phyloP scores from a whole-genome alignment of 2,329 filamentous ascomycete genomes.

The Penicillium rolfsii region DNA sequence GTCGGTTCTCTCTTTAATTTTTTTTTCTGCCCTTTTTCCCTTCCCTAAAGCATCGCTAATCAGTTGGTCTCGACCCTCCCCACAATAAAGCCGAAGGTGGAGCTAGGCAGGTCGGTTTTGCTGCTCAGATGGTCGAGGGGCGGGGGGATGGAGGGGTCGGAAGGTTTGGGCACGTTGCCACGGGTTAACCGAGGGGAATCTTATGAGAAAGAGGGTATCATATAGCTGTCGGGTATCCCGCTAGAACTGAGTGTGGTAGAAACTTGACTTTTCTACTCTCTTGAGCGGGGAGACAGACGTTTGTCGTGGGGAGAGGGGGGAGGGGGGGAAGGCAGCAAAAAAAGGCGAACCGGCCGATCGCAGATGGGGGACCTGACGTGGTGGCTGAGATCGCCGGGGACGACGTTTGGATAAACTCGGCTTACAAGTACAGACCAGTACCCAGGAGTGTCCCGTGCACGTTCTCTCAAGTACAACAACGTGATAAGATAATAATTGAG shows the following conservation, averaged over 20 bases:
- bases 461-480: not conserved
- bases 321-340: not conserved
- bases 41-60: conserved; percentile 27
- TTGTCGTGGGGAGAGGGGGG: not conserved
- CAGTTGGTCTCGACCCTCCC: conserved; percentile 31
- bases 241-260: not conserved
- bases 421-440: not conserved
- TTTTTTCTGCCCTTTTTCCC: conserved; percentile 17
- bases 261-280: not conserved
- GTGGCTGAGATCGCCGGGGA: conserved; percentile 1
- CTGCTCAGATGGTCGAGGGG: conserved; percentile 27
- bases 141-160: conserved; percentile 15
- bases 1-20: not conserved
- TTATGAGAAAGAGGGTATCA: not conserved
- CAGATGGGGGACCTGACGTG: not conserved
- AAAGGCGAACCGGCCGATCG: not conserved
- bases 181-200: conserved; percentile 5
- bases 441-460: not conserved
- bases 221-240: too few species aligned
- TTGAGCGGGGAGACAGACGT: not conserved
- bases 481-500: not conserved
- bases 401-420: conserved; percentile 4
- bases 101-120: conserved; percentile 25
- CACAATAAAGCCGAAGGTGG: conserved; percentile 33
- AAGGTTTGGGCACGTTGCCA: conserved; percentile 8